phyloP scores from a whole-genome alignment of 768 basidiomycete genomes.

The Macrolepiota albuminosa region DNA sequence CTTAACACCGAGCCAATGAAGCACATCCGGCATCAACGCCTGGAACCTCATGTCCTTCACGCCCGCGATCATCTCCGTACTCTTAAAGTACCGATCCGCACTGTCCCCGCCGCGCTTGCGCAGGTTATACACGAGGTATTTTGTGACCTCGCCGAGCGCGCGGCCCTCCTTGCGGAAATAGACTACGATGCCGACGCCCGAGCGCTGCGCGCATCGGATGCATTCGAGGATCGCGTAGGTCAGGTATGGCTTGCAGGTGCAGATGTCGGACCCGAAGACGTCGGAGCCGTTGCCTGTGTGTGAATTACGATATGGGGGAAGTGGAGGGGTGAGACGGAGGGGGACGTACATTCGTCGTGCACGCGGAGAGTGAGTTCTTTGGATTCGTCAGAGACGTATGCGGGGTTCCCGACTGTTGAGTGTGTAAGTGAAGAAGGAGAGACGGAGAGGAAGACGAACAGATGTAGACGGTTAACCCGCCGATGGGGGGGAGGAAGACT shows the following conservation, averaged over 20 bases:
- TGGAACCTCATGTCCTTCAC: conserved; percentile 96
- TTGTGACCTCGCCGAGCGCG: conserved; percentile 90
- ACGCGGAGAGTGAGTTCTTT: conserved; percentile 86
- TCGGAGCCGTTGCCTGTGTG: conserved; percentile 82
- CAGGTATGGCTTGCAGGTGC: conserved; percentile 91
- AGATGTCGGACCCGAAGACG: conserved; percentile 92
- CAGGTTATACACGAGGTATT: conserved; percentile 95
- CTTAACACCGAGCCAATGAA: conserved; percentile 91
- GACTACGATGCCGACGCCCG: conserved; percentile 89
- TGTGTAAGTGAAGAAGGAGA: neutral
- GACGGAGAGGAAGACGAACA: conserved; percentile 37
- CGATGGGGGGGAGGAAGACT: conserved; percentile 93
- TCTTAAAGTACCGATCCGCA: conserved; percentile 91
- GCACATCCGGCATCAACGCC: conserved; percentile 92
- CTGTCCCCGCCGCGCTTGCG: conserved; percentile 93
- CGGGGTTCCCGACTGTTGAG: conserved; percentile 72
- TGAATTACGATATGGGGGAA: neutral
- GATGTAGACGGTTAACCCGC: conserved; percentile 87
- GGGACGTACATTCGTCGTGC: conserved; percentile 81
- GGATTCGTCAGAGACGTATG: conserved; percentile 65
- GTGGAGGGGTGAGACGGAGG: neutral
- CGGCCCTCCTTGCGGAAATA: conserved; percentile 96
- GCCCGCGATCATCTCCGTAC: conserved; percentile 90
- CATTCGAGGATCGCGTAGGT: conserved; percentile 93
- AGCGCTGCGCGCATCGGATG: conserved; percentile 61